Evolutionary conservation across 1,139 yeast species (phyloP), one percentile per base, ranked within the genome.

Genomic region (Yamadazyma dendronema): DNA sequence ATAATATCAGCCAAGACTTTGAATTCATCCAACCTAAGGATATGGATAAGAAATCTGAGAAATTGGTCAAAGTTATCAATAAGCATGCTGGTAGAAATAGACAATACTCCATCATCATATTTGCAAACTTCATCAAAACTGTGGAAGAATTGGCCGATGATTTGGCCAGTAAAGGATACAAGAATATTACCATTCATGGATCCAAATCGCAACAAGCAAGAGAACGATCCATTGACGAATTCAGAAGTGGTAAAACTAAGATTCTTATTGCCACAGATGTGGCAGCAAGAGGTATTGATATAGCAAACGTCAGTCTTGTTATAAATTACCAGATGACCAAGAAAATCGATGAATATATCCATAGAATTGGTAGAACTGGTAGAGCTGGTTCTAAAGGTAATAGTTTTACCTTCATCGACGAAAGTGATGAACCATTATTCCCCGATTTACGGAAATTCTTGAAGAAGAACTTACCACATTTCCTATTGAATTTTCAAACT

Each of bases 251-350:
- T 21, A 65, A 68, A 21, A 77, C 79, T 1, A 80, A 79, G 37
- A 67, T 87, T 9, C 65, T 92, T 34, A 83, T 92, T 23, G 97
- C 97, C 9, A 92, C 98, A 0, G 97, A 92, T 54, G 90, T 92
- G 36, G 97, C 97, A 2, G 96, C 97, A 4, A 79, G 98, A 66
- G 98, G 98, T 61, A 81, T 92, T 42, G 97, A 92, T 61, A 81
- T 92, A 13, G 84, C 92, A 0, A 77, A 86, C 50, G 95, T 92
- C 8, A 77, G 94, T 0, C 60, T 90, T 31, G 97, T 92, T 6
- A 62, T 90, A 12, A 92, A 92, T 58, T 89, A 74, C 54, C 96
- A 90, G 52, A 84, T 90, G 94, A 67, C 89, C 11, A 75, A 72
- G 41, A 70, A 72, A 31, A 77, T 88, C 35, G 96, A 89, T 44